Evolutionary conservation across 805 yeast genomes (phyloP), one percentile per base, ranked within the genome.

Genomic region (Pichia gijzeniarum): DNA sequence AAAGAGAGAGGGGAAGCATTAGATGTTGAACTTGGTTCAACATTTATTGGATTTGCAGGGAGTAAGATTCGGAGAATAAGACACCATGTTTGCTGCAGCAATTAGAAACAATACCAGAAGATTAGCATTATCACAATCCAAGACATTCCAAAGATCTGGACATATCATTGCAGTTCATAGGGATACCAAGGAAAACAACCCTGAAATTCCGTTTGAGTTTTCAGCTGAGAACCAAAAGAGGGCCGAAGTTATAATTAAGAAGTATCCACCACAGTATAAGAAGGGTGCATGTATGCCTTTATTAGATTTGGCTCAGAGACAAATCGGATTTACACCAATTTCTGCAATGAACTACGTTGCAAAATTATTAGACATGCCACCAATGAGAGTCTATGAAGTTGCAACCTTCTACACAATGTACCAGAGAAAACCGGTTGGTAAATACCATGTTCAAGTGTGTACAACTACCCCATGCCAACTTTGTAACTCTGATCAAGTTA

Each of bases 401-500:
- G 95, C 95, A 28, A 84, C 95, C 35, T 86, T 86, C 70, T 86
- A 86, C 69, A 86, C 95, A 55, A 87, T 86, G 95, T 86, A 81
- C 71, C 84, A 84, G 69, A 78, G 93, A 64, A 72, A 76, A 53
- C 95, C 95, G 41, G 80, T 87, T 76, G 95, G 95, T 49, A 85
- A 85, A 61, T 84, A 76, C 63, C 85, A 84, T 62, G 68, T 86
- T 45, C 95, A 86, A 64, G 82, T 87, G 35, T 86, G 95, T 68
- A 87, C 95, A 47, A 86, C 95, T 38, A 86, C 95, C 16, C 93
- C 95, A 31, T 86, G 95, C 65, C 89, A 82, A 69, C 74, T 86
- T 54, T 82, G 95, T 65, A 86, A 86, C 34, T 80, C 87, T 13
- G 95, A 86, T 59, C 79, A 74, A n/a, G 75, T 86, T 49, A 82